These are phyloP conservation scores for Fusarium algeriense DNA, from an alignment of 2,329 filamentous ascomycete genomes.

Conservation along the genomic window DNA sequence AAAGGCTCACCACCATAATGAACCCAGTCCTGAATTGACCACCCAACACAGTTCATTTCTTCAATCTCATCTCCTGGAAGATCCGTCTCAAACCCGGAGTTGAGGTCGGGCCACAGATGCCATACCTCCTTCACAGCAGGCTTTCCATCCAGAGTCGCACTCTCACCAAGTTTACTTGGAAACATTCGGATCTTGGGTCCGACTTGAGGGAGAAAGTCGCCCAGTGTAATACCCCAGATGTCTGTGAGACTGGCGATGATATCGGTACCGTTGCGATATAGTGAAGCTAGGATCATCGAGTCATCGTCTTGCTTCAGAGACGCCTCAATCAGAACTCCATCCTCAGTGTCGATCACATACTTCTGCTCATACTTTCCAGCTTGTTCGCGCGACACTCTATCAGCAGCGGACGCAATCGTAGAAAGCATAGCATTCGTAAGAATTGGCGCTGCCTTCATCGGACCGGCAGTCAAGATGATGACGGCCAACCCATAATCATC, in stretches of 20 bases:
- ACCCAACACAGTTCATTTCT: slow-evolving; percentile 47
- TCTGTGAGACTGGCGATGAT: slow-evolving; percentile 35
- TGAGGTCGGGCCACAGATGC: slow-evolving; percentile 48
- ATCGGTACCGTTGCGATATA: slow-evolving; percentile 41
- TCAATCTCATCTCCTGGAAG: slow-evolving; percentile 45
- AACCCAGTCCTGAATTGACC: slow-evolving; percentile 53
- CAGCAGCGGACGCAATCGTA: slow-evolving; percentile 46
- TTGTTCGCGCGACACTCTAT: slow-evolving; percentile 47
- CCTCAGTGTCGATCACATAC: slow-evolving; percentile 3
- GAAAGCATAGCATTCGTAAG: slow-evolving; percentile 48
- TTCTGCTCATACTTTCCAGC: slow-evolving; percentile 38
- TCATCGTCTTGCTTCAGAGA: slow-evolving; percentile 42
- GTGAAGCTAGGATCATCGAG: slow-evolving; percentile 42
- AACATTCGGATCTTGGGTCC: slow-evolving; percentile 43
- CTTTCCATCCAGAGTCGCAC: slow-evolving; percentile 22
- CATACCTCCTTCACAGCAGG: slow-evolving; percentile 40
- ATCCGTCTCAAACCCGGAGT: slow-evolving; percentile 35
- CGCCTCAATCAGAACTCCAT: slow-evolving; percentile 15
- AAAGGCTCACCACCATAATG: slow-evolving; percentile 52
- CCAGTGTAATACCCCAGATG: slow-evolving; percentile 44
- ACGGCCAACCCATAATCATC: slow-evolving; percentile 53
- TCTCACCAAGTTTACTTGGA: slow-evolving; percentile 38
- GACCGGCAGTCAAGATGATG: slow-evolving; percentile 50
- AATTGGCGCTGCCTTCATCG: slow-evolving; percentile 44
- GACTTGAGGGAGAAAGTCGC: slow-evolving; percentile 38